A percentile compares a stretch with the other conserved stretches of the same genome.
phyloP scores from a whole-genome alignment of 2,329 filamentous ascomycete genomes.

The Alternaria sp. region DNA sequence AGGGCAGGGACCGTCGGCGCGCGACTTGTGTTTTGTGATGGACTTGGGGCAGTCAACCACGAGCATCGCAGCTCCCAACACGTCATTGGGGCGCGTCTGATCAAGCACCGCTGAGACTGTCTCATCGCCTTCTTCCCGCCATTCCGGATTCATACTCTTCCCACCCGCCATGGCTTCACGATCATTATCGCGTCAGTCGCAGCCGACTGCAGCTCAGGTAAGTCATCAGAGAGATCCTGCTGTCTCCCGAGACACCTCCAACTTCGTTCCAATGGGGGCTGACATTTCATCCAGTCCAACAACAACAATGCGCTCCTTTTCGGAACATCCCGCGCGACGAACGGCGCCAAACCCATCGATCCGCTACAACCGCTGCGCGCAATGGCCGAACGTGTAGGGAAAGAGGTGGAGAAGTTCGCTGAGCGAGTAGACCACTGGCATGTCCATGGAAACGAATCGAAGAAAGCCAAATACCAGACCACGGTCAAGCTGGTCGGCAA shows the following conservation, averaged over 20 bases:
- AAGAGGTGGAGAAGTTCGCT: conserved; percentile 87
- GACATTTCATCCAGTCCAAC: conserved; percentile 12
- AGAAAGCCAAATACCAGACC: conserved; percentile 61
- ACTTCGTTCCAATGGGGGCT: not conserved
- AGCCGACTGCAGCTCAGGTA: conserved; percentile 33
- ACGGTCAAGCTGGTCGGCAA: conserved; percentile 47
- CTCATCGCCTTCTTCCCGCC: not conserved
- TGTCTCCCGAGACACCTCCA: not conserved
- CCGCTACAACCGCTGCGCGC: conserved; percentile 66
- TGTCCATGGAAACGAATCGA: conserved; percentile 34
- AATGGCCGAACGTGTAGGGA: conserved; percentile 72
- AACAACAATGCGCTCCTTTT: conserved; percentile 18
- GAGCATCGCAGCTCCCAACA: conserved; percentile 1
- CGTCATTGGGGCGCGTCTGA: not conserved
- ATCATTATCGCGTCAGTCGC: conserved; percentile 36
- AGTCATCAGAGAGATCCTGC: conserved; percentile 9
- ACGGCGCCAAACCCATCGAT: conserved; percentile 39
- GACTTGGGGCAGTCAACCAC: conserved; percentile 11
- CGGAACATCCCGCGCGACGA: conserved; percentile 19
- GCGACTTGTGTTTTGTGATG: conserved; percentile 36
- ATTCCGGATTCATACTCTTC: not conserved
- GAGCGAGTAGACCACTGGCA: conserved; percentile 78
- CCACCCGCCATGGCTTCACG: conserved; percentile 30
- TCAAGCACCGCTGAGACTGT: not conserved
- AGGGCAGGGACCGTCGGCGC: conserved; percentile 9